Base-by-base conservation (phyloP, 1,284 basidiomycete species). In the Cryptococcus hybrid region DNA sequence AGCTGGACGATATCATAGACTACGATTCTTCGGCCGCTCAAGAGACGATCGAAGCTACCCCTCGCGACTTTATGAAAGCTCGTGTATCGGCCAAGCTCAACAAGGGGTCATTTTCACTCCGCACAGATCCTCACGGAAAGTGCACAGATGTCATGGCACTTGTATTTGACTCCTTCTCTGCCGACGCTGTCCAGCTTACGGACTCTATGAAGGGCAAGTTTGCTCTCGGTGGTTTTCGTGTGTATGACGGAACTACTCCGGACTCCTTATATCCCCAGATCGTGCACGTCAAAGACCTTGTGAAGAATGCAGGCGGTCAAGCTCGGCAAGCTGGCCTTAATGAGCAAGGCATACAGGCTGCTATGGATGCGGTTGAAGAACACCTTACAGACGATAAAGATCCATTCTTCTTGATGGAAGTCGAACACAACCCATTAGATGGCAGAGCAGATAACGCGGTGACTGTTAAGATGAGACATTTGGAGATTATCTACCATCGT, bases 401-500 rank as follows among this genome's bases (percentile, higher is more conserved):
- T 52, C 90, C 94, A 2, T 98, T 99, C 82, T 93, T 99, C 77
- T 90, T 85, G 66, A 79, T 96, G 68, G 91, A 90, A 70, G 91
- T 94, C 65, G 97, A 99, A 79, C 87, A 88, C 59, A 94, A 92
- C 65, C 97, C 96, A 7, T 80, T 98, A 45, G 92, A 98, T 75
- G 87, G 89, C 54, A 86, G 92, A 47, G 94, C 97, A 39, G 95
- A 99, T 75, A 96, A 85, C 68, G 92, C 89, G 0, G 80, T 99
- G 55, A 89, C 88, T 5, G 85, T 97, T 54, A 87, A 87, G 58
- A 92, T 99, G 89, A 86, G 93, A 5, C 92, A 95, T 69, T 90
- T 97, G 86, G 95, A 99, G 78, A 91, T 99, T 65, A 90, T 99
- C 56, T 99, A 99, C 71, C 93, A 99, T 74, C 86, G 84, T 67